Evolutionary conservation across 2,329 filamentous ascomycete species (phyloP).

Genomic region (Leptographium galeiforme): DNA sequence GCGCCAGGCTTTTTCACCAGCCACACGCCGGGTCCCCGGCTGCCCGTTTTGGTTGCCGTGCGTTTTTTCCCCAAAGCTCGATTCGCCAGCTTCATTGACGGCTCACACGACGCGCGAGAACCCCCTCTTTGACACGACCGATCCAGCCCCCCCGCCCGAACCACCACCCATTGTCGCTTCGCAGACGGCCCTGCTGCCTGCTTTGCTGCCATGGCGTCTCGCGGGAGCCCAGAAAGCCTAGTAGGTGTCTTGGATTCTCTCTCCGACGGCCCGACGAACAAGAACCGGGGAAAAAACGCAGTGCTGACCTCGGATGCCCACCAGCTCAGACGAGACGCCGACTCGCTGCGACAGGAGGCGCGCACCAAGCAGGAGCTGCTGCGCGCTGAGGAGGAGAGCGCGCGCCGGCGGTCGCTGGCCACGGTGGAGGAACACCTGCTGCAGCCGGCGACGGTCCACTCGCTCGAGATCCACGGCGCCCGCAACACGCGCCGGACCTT

Average conservation of each 20-base stretch:
- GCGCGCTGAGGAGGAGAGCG: constrained; percentile 5
- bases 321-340: constrained; percentile 8
- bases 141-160: neutral
- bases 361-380: constrained; percentile 3
- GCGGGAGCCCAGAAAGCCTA: constrained; percentile 1
- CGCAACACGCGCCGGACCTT: constrained; percentile 73
- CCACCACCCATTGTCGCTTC: constrained; percentile 5
- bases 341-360: constrained; percentile 7
- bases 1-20: neutral
- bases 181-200: constrained; percentile 8
- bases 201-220: constrained; percentile 8
- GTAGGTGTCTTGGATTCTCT: neutral
- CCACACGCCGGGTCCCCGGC: no score
- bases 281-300: neutral
- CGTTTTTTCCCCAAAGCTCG: neutral
- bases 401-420: constrained; percentile 4
- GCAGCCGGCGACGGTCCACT: constrained; percentile 76
- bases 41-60: neutral
- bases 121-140: neutral
- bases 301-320: neutral
- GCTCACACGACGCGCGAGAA: neutral
- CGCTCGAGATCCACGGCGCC: constrained; percentile 71
- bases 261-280: neutral
- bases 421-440: constrained; percentile 62
- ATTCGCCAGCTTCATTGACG: neutral